These are phyloP conservation scores for Plasmodium vinckei DNA, from an alignment of 169 alveolate genomes.

Conservation along the genomic window DNA sequence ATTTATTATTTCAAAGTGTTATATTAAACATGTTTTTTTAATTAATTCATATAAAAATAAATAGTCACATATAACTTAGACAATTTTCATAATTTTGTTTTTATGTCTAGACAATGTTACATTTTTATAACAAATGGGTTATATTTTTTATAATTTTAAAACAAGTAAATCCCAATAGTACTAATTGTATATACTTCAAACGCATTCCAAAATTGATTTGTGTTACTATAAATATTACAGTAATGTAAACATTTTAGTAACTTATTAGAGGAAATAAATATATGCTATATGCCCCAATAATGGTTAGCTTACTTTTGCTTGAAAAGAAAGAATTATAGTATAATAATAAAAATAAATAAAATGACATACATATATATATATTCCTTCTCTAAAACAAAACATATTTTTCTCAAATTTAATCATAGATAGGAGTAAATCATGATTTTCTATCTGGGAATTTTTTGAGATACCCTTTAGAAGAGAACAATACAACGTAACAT, in stretches of 20 bases:
- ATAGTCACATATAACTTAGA: slow-evolving; percentile 5
- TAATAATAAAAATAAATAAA: neutral
- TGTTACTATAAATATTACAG: neutral
- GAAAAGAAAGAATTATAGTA: neutral
- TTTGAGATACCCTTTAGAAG: slow-evolving; percentile 46
- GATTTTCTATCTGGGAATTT: slow-evolving; percentile 24
- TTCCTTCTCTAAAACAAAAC: neutral
- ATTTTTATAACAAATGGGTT: slow-evolving; percentile 8
- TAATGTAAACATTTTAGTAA: no score
- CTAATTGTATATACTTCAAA: slow-evolving; percentile 13
- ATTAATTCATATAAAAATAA: neutral
- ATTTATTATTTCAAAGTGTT: neutral
- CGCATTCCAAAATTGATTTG: slow-evolving; percentile 1
- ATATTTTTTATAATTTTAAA: neutral
- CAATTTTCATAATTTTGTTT: slow-evolving; percentile 1
- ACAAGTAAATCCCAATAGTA: neutral
- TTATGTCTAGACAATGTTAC: slow-evolving; percentile 3
- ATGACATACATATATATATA: slow-evolving; percentile 7
- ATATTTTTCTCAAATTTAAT: slow-evolving; percentile 11
- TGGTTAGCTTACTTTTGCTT: no score
- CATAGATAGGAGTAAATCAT: slow-evolving; percentile 30
- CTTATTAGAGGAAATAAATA: no score
- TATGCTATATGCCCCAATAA: no score
- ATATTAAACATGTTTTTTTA: neutral
- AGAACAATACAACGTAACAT: slow-evolving; percentile 21